Evolutionary conservation across 441 rosid species (phyloP), one percentile per base, ranked within the genome.

Genomic region (Biscutella laevigata): DNA sequence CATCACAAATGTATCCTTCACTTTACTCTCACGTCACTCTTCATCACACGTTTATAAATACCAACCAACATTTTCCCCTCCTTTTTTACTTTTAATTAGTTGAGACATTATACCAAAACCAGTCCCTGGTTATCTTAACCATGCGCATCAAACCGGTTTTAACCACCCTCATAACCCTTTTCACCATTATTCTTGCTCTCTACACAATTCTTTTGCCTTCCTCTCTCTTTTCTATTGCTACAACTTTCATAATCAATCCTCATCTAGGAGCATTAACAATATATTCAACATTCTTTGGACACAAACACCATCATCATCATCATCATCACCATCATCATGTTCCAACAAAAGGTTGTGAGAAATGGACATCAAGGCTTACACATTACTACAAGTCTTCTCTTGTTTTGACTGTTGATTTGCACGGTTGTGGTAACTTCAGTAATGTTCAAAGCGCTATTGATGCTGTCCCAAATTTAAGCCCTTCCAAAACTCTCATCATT

Each of bases 401-500:
- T 47, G 75, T 82, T 12, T 51, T 82, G 56, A 80, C 81, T 2
- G 94, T 89, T 28, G 88, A 73, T 74, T 47, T 47, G 30, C 66
- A 64, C 3, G 90, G 90, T 41, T 83, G 94, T 51, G 85, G 74
- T 15, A 73, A 81, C 63, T 82, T 86, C 41, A 86, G 69, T 21
- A 81, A 73, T 14, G 57, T 83, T 40, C 94, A 86, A 70, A 66
- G 78, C 34, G 95, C 97, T 1, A 69, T 86, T 13, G 90, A 86
- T 47, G 69, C 53, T 28, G 83, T 62, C 48, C 95, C 94, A 3
- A 78, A 74, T 11, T 69, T 46, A 14, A 81, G 77, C 52, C 34
- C 69, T 24, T 59, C 67, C 28, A 75, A 53, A 47, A 86, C 90
- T 35, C 71, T 86, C 42, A 77, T 83, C 29, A 40, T 86, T 3